phyloP scores from a whole-genome alignment of 208 protist species.

The Leptomonas pyrrhocoris region DNA sequence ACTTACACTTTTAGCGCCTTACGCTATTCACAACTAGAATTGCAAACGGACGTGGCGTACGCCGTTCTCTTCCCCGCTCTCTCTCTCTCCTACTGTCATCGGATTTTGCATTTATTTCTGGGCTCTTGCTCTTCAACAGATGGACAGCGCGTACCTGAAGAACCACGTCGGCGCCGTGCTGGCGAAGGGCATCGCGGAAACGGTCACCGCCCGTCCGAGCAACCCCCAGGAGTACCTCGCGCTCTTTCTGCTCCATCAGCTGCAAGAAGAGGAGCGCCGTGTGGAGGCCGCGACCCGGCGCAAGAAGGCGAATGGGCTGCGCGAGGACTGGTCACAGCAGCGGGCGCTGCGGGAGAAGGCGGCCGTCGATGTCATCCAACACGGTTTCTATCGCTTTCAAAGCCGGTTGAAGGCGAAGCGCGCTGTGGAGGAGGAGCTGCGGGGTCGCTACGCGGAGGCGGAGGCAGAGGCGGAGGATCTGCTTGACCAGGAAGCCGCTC shows the following conservation, averaged over 20 bases:
- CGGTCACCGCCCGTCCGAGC: slow-evolving; percentile 80
- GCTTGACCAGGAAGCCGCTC: slow-evolving; percentile 43
- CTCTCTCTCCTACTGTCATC: too few species aligned
- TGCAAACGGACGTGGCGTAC: too few species aligned
- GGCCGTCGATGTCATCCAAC: slow-evolving; percentile 77
- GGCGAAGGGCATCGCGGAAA: slow-evolving; percentile 90
- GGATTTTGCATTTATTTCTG: too few species aligned
- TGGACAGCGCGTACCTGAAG: slow-evolving; percentile 91
- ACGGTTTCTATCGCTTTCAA: slow-evolving; percentile 58
- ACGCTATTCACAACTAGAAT: too few species aligned
- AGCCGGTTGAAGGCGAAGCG: slow-evolving; percentile 36
- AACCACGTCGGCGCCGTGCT: slow-evolving; percentile 78
- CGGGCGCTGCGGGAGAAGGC: slow-evolving; percentile 65
- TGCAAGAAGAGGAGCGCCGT: slow-evolving; percentile 79
- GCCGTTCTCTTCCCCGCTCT: too few species aligned
- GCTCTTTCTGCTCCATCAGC: slow-evolving; percentile 84
- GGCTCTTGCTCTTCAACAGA: too few species aligned
- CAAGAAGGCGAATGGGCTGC: slow-evolving; percentile 49
- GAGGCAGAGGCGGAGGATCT: slow-evolving; percentile 75
- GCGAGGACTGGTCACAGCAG: slow-evolving; percentile 57
- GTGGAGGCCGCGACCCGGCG: slow-evolving; percentile 28
- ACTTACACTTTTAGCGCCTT: too few species aligned
- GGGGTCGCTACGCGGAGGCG: slow-evolving; percentile 57
- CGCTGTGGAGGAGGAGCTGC: slow-evolving; percentile 53
- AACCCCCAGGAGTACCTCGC: slow-evolving; percentile 93